Percentiles rank a stretch among this genome's conserved stretches.
phyloP scores from a whole-genome alignment of 2,329 filamentous ascomycete species.

The Aureobasidium sp. region DNA sequence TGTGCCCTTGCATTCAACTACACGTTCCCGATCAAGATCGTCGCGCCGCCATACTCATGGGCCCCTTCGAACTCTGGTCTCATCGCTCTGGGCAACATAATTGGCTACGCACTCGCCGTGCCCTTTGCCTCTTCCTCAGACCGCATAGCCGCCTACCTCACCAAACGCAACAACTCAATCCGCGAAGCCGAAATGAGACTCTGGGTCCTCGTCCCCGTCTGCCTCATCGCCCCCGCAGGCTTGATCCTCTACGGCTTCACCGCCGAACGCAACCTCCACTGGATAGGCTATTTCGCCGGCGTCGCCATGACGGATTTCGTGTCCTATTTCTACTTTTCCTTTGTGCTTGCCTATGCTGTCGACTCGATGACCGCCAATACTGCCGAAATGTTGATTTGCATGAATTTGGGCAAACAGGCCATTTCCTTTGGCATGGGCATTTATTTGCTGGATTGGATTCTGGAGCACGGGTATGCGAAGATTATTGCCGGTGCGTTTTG shows the following conservation, averaged over 20 bases:
- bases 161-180: conserved; percentile 23
- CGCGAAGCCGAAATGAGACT: conserved; percentile 29
- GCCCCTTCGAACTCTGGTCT: conserved; percentile 25
- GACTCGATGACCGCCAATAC: conserved; percentile 53
- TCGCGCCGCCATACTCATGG: conserved; percentile 30
- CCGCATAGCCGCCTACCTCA: conserved; percentile 27
- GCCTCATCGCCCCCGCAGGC: conserved; percentile 30
- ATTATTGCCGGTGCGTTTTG: conserved; percentile 32
- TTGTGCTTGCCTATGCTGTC: conserved; percentile 55
- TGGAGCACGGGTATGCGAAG: conserved; percentile 28
- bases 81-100: conserved; percentile 30
- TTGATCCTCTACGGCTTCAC: conserved; percentile 32
- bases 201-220: conserved; percentile 30
- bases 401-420: conserved; percentile 32
- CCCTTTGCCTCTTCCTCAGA: conserved; percentile 28
- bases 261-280: conserved; percentile 29
- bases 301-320: conserved; percentile 32
- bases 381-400: conserved; percentile 53
- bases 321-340: conserved; percentile 33
- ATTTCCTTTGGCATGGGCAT: conserved; percentile 32
- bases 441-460: conserved; percentile 32
- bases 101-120: conserved; percentile 31
- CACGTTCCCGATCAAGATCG: conserved; percentile 32
- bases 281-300: conserved; percentile 34
- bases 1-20: conserved; percentile 31